phyloP scores from a whole-genome alignment of 257 asterid genomes.

The Jaltomata sinuosa region DNA sequence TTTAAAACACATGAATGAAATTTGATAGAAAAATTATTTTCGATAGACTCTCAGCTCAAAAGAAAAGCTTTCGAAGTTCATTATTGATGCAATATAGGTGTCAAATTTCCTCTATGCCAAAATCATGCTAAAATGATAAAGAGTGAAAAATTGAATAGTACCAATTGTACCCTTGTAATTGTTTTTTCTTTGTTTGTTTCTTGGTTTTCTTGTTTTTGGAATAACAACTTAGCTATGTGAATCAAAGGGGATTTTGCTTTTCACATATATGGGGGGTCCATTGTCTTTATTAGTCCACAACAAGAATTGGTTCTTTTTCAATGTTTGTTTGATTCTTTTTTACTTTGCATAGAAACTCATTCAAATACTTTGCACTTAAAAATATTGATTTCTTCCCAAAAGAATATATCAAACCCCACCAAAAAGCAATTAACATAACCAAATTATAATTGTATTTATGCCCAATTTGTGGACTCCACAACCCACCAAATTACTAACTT shows the following conservation, averaged over 20 bases:
- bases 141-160: neutral
- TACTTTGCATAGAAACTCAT: conserved; percentile 38
- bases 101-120: neutral
- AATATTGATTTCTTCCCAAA: neutral
- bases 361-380: conserved; percentile 36
- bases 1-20: too few species aligned
- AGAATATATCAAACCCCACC: conserved; percentile 2
- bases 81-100: neutral
- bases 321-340: conserved; percentile 39
- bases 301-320: conserved; percentile 31
- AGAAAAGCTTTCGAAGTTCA: too few species aligned
- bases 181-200: neutral
- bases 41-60: too few species aligned
- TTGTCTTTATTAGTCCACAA: conserved; percentile 47
- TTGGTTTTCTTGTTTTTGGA: neutral
- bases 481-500: neutral
- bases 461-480: conserved; percentile 15
- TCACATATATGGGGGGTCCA: conserved; percentile 37
- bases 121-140: neutral
- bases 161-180: neutral
- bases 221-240: neutral
- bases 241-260: conserved; percentile 17
- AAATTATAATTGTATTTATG: conserved; percentile 1
- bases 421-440: neutral
- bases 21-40: too few species aligned